Conservation (phyloP, 768 basidiomycete genomes). For the Galerina sulciceps region DNA sequence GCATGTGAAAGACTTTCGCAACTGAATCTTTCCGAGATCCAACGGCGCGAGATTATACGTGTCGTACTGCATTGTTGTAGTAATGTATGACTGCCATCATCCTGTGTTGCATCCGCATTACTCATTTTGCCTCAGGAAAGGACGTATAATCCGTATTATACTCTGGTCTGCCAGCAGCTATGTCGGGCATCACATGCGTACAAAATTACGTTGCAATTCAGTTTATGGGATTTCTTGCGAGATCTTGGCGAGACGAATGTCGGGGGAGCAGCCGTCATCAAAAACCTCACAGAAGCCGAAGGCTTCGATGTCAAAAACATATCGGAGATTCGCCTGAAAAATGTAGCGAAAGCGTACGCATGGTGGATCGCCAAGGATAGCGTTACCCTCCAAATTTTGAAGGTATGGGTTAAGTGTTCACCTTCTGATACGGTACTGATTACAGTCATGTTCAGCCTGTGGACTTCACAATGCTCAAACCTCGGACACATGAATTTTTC, state of each 20-base stretch:
- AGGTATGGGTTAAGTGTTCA: conserved; percentile 52
- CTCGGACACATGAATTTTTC: conserved; percentile 68
- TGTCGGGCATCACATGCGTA: conserved; percentile 80
- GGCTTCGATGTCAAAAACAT: conserved; percentile 55
- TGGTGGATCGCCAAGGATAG: conserved; percentile 94
- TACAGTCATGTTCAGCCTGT: conserved; percentile 63
- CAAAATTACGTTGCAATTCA: conserved; percentile 93
- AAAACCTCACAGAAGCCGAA: conserved; percentile 58
- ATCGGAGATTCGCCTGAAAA: conserved; percentile 60
- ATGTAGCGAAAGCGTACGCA: conserved; percentile 84
- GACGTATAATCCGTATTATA: conserved; percentile 94
- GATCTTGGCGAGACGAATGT: conserved; percentile 85
- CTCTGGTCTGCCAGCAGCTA: conserved; percentile 85
- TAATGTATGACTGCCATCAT: conserved; percentile 56
- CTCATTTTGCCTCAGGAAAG: conserved; percentile 64
- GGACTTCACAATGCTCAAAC: conserved; percentile 79
- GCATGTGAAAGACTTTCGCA: conserved; percentile 90
- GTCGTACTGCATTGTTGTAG: conserved; percentile 93
- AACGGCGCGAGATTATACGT: conserved; percentile 94
- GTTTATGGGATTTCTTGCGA: conserved; percentile 95
- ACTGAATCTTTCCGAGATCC: conserved; percentile 82
- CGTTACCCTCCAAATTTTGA: conserved; percentile 75
- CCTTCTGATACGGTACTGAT: neutral
- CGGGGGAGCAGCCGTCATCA: conserved; percentile 79
- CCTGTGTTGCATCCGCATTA: neutral